phyloP scores from a whole-genome alignment of 2,329 filamentous ascomycete genomes.

The Didymella glomerata region DNA sequence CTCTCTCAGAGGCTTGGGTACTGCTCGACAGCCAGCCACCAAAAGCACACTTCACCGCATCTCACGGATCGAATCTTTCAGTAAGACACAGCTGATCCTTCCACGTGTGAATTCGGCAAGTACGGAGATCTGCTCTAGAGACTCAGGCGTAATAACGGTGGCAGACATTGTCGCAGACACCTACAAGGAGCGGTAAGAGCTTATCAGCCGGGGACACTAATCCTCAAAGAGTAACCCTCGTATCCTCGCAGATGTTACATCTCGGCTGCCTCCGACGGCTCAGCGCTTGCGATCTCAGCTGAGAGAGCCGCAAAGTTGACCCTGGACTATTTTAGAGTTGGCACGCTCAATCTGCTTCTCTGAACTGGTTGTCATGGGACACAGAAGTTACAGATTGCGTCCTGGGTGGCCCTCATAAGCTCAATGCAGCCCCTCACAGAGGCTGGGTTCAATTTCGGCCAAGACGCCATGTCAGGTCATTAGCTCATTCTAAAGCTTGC shows the following conservation, averaged over 20 bases:
- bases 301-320: not conserved
- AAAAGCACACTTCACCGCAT: not conserved
- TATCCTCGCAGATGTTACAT: not conserved
- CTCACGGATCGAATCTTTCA: not conserved
- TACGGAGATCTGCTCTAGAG: not conserved
- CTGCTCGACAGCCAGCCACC: not conserved
- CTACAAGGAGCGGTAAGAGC: not conserved
- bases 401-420: too few relatives aligned
- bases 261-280: not conserved
- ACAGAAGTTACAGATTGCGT: too few relatives aligned
- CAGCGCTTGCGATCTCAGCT: not conserved
- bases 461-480: too few relatives aligned
- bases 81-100: not conserved
- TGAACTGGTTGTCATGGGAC: too few relatives aligned
- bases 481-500: too few relatives aligned
- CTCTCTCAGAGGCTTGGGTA: not conserved
- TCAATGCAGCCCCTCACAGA: too few relatives aligned
- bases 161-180: not conserved
- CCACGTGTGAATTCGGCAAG: not conserved
- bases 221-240: not conserved
- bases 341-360: too few relatives aligned
- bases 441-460: too few relatives aligned
- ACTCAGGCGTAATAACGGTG: not conserved
- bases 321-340: too few relatives aligned
- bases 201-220: not conserved